These are phyloP conservation scores for Meyerozyma sp. DNA, from an alignment of 1,139 yeast species.

Conservation along the genomic window DNA sequence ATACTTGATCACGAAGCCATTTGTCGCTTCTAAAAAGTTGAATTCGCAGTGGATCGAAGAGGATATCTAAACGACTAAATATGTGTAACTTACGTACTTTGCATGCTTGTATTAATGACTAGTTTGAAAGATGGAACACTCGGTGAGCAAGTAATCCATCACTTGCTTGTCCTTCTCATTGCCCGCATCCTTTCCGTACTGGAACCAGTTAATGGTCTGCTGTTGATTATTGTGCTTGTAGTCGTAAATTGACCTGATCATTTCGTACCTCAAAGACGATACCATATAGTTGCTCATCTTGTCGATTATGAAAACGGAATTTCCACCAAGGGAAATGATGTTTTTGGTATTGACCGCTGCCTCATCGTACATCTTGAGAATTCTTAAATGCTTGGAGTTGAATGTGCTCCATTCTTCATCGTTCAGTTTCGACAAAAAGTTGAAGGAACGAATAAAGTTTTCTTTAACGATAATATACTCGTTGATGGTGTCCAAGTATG, in stretches of 20 bases:
- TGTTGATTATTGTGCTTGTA: constrained; percentile 5
- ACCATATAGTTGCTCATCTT: constrained; percentile 35
- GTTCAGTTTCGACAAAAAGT: constrained; percentile 14
- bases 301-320: constrained; percentile 6
- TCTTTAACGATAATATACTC: constrained; percentile 29
- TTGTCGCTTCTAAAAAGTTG: constrained; percentile 48
- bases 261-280: constrained; percentile 35
- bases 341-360: constrained; percentile 9
- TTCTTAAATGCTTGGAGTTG: constrained; percentile 23
- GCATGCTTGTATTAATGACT: constrained; percentile 1
- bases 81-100: constrained; percentile 1
- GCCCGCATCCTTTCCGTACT: constrained; percentile 21
- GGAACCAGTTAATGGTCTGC: constrained; percentile 21
- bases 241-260: constrained; percentile 37
- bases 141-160: constrained; percentile 8
- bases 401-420: constrained; percentile 20
- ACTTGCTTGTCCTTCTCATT: constrained; percentile 8
- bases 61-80: background rate
- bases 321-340: background rate
- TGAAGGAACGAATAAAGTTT: constrained; percentile 24
- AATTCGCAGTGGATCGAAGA: constrained; percentile 26
- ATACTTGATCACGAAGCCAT: constrained; percentile 47
- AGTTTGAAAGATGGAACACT: constrained; percentile 13
- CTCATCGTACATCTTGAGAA: constrained; percentile 26
- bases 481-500: constrained; percentile 23